Evolutionary conservation across 352 stramenopile genomes (phyloP).

Genomic region (Phytophthora syringae): DNA sequence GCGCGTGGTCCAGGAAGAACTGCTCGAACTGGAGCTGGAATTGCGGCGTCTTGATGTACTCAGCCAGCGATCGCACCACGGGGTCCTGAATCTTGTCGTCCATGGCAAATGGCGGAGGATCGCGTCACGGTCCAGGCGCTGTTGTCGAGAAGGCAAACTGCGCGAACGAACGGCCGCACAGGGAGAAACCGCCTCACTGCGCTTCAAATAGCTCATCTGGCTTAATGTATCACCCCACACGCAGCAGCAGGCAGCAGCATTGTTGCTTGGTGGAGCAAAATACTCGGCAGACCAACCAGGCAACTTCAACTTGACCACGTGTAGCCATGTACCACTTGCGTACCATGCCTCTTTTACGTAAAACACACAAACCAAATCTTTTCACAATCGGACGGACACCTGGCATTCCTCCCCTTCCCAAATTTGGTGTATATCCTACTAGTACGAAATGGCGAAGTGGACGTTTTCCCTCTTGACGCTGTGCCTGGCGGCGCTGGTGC

Average conservation of each 20-base stretch:
- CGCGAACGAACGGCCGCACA: not conserved
- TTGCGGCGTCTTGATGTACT: conserved; percentile 62
- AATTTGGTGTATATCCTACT: too few species aligned
- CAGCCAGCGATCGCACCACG: conserved; percentile 58
- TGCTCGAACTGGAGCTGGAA: conserved; percentile 80
- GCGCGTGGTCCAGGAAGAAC: conserved; percentile 77
- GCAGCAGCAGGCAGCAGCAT: too few species aligned
- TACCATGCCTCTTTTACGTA: conserved; percentile 14
- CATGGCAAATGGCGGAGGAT: conserved; percentile 13
- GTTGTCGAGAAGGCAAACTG: not conserved
- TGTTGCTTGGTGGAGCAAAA: too few species aligned
- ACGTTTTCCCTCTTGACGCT: conserved; percentile 49
- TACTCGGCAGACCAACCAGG: too few species aligned
- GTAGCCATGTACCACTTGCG: conserved; percentile 6
- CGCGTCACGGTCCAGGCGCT: not conserved
- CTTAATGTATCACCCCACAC: too few species aligned
- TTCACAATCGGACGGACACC: too few species aligned
- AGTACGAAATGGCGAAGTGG: conserved; percentile 67
- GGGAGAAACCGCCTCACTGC: conserved; percentile 8
- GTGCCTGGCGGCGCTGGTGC: conserved; percentile 43
- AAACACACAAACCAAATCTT: too few species aligned
- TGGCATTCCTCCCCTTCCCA: too few species aligned
- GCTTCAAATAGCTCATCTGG: conserved; percentile 11
- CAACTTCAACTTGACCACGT: conserved; percentile 10
- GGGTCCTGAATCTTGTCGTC: conserved; percentile 61